A percentile compares a stretch with the other conserved stretches of the same genome.
These are phyloP conservation scores for Limnanthes douglasii DNA, from an alignment of 345 rosid species.

Conservation along the genomic window DNA sequence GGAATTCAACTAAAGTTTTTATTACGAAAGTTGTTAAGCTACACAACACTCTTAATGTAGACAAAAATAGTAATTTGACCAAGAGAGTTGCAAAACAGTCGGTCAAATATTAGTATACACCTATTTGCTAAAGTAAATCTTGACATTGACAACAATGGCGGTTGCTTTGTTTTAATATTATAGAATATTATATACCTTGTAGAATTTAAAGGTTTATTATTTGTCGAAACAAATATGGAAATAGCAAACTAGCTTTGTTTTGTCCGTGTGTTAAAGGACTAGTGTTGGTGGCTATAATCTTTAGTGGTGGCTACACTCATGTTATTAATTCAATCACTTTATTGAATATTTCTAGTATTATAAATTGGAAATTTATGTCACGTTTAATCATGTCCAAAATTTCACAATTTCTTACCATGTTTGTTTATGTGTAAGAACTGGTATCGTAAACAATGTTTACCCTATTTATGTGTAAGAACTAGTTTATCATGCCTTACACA, in stretches of 20 bases:
- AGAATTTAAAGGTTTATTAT: no score
- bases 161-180: no score
- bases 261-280: background rate
- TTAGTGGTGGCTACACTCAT: no score
- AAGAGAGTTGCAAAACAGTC: no score
- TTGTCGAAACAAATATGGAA: background rate
- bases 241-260: background rate
- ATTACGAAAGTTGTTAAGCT: background rate
- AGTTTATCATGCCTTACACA: no score
- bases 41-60: background rate
- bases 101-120: no score
- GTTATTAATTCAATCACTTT: no score
- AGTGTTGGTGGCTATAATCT: background rate
- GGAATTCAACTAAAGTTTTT: constrained; percentile 2
- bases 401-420: constrained; percentile 2
- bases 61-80: no score
- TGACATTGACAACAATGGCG: no score
- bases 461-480: no score
- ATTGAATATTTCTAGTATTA: background rate
- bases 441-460: constrained; percentile 6
- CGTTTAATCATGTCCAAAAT: background rate
- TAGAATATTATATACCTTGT: no score
- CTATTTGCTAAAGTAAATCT: no score
- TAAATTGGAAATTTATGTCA: background rate
- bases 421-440: background rate